Conservation (phyloP, 2,329 filamentous ascomycete genomes). For the Talaromyces sp. region DNA sequence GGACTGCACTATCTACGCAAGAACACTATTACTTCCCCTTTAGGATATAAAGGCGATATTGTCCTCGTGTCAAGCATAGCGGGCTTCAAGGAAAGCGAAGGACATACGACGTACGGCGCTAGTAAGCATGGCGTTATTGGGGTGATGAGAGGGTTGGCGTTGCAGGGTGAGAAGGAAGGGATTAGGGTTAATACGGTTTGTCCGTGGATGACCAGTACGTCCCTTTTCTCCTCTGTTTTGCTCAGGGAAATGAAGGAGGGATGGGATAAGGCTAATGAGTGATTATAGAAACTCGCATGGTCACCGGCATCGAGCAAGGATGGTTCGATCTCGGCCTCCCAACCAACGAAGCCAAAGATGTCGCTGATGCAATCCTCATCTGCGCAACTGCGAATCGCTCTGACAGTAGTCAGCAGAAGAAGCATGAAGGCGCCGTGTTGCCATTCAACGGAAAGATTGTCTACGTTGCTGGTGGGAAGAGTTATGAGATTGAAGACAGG, state of each 20-base stretch:
- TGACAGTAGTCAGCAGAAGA: slow-evolving; percentile 1
- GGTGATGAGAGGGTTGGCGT: slow-evolving; percentile 26
- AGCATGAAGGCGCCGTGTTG: slow-evolving; percentile 22
- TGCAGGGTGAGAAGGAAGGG: slow-evolving; percentile 20
- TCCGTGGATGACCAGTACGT: slow-evolving; percentile 24
- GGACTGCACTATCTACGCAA: not conserved
- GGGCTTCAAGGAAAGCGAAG: slow-evolving; percentile 19
- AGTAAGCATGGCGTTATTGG: slow-evolving; percentile 31
- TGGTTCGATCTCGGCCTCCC: slow-evolving; percentile 24
- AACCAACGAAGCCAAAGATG: slow-evolving; percentile 26
- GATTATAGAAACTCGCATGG: not conserved
- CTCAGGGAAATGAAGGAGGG: too few species aligned
- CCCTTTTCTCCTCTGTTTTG: too few species aligned
- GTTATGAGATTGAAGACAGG: slow-evolving; percentile 29
- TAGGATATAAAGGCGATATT: not conserved
- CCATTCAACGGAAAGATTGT: slow-evolving; percentile 28
- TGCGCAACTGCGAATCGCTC: slow-evolving; percentile 26
- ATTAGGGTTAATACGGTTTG: slow-evolving; percentile 22
- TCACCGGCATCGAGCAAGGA: not conserved
- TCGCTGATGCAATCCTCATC: slow-evolving; percentile 26
- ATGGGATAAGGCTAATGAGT: not conserved
- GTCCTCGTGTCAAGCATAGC: slow-evolving; percentile 1
- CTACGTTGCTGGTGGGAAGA: slow-evolving; percentile 27
- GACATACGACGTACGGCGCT: slow-evolving; percentile 25
- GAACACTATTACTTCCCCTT: not conserved